Percentiles rank a stretch among this genome's conserved stretches.
These are phyloP conservation scores for Erodium texanum DNA, from an alignment of 441 rosid species.

Conservation along the genomic window DNA sequence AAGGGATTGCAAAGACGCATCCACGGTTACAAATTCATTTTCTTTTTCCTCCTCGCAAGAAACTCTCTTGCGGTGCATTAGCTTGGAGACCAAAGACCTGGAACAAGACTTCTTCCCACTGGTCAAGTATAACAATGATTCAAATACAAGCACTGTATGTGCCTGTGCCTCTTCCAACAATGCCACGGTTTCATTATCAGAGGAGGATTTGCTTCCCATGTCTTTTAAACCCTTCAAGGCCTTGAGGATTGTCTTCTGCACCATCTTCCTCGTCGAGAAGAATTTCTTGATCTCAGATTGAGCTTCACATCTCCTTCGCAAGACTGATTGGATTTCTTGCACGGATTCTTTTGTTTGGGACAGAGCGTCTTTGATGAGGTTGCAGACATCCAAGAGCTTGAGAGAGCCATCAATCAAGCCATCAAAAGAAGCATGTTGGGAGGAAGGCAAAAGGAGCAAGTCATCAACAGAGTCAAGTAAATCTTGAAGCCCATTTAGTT, in stretches of 20 bases:
- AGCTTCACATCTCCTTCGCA: no score
- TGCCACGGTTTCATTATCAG: not conserved
- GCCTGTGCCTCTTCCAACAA: constrained; percentile 27
- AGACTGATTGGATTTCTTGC: no score
- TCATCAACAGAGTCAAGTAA: no score
- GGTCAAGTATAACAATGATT: constrained; percentile 28
- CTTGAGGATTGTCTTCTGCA: constrained; percentile 12
- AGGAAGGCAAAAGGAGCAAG: no score
- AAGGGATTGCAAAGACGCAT: constrained; percentile 19
- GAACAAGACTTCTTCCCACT: constrained; percentile 23
- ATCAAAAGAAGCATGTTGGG: constrained; percentile 10
- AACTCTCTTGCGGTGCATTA: constrained; percentile 22
- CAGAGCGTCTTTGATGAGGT: constrained; percentile 29
- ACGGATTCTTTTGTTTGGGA: not conserved
- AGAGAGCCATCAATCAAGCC: constrained; percentile 32
- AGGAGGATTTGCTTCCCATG: constrained; percentile 15
- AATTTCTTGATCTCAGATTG: no score
- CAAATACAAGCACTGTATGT: constrained; percentile 20
- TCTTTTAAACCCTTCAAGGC: constrained; percentile 22
- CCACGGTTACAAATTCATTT: constrained; percentile 27
- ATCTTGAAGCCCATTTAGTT: constrained; percentile 10
- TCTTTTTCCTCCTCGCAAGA: constrained; percentile 15
- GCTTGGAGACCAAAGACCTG: constrained; percentile 30
- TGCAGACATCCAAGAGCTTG: constrained; percentile 28
- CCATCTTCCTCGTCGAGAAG: no score